Evolutionary conservation across 345 rosid species (phyloP), one percentile per base, ranked within the genome.

Genomic region (Capsella bursapastoris): DNA sequence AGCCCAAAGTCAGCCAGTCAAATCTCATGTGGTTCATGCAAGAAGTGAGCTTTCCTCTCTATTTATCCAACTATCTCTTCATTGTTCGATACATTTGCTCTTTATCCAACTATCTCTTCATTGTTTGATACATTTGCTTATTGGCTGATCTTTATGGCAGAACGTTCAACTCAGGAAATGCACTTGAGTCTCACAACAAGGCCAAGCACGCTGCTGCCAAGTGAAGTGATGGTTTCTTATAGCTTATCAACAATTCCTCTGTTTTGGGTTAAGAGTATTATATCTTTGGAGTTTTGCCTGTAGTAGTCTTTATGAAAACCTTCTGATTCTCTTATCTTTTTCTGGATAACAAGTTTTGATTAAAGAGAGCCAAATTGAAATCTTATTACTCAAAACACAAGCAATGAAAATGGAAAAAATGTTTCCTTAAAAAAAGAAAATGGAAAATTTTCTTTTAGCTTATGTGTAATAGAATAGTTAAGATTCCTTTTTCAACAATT

Each of bases 1-100:
- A 79, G 82, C 27, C 96, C 90, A 1, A 91, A 89, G 68, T 89
- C 96, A 0, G 90, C 83, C 8, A 86, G 90, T 71, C 83, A 86
- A 60, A 77, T 86, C 79, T 34, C 93, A 0, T 91, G 98, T 77
- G 76, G 62, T 18, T 74, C 93, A n/a, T 94, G 97, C 66, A 88
- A 64, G 81, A 94, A 85, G 98, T 94, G 83, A 31, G 74, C 0
- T 52, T 15, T 51, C 27, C 29, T 40, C 15, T 35, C 41, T 48
- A n/a, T 47, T 13, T 50, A 22, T 52, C 47, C 7, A 2, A 6
- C 16, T 4, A 14, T 16, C 15, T 22, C 49, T 73, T 25, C 3
- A 0, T 0, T 49, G 34, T 7, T 49, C 34, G 15, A 22, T 59
- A 74, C 31, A 15, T 12, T 35, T 1, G 13, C 27, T 47, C 22